Evolutionary conservation across 2,329 filamentous ascomycete species (phyloP), one percentile per base, ranked within the genome.

Genomic region (Thelonectria discophora): DNA sequence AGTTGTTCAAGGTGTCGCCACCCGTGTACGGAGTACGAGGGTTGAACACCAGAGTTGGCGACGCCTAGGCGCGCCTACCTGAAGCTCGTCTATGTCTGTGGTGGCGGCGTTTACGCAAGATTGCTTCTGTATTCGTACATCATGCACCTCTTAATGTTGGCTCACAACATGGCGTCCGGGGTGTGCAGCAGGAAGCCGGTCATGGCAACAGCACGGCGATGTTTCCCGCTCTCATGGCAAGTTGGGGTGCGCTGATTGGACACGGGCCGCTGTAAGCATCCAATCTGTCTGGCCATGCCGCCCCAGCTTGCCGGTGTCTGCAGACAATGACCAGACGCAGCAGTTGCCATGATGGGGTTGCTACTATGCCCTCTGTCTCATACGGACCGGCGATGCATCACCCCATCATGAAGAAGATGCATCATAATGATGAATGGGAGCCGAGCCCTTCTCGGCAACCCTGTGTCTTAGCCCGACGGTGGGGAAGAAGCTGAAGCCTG

Each of bases 281-380:
- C 58, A 52, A 61, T 61, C 58, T 61, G 58, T 53, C 48, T 53
- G 53, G 47, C 43, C 58, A 61, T 61, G 43, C 45, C 47, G 40
- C 32, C 47, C 47, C 30, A 34, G 27, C 53, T 27, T 60, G 40
- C 58, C 27, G 48, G 15, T 47, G 46, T 43, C 48, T 37, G 27
- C 47, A 61, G 42, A 47, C 58, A 61, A 49, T 56, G 47, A 30
- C 58, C 43, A 27, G 32, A 47, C 30, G 15, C 15, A 32, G 30
- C 27, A 42, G 42, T 56, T 45, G 48, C 24, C 40, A 52, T 56
- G 52, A 55, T 24, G 52, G 42, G n/a, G 40, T 18, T 47, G 46
- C 46, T 48, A 30, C n/a, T 30, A 9, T 21, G 30, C 24, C 17
- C 50, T 37, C 45, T 3, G 3, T 21, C n/a, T 21, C 20, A 18